phyloP scores from a whole-genome alignment of 2,329 filamentous ascomycete genomes.

The Sporothrix protearum region DNA sequence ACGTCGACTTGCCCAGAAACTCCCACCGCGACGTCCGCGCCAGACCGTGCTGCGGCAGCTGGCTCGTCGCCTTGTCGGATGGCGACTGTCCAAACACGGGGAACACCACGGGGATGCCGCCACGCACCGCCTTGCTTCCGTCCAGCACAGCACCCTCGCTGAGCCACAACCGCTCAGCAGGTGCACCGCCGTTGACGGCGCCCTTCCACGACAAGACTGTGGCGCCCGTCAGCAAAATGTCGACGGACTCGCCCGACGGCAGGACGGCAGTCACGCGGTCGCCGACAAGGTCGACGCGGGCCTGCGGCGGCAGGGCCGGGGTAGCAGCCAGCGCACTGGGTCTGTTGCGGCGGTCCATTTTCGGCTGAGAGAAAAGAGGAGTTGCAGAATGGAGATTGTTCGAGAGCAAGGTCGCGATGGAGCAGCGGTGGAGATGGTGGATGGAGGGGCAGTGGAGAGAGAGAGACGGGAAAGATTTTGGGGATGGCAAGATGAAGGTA shows the following conservation, averaged over 20 bases:
- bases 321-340: constrained; percentile 72
- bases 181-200: constrained; percentile 43
- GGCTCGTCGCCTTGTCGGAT: constrained; percentile 69
- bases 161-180: constrained; percentile 77
- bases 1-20: constrained; percentile 83
- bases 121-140: constrained; percentile 83
- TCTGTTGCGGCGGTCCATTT: constrained; percentile 76
- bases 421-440: neutral
- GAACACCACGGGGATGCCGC: constrained; percentile 89
- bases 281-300: constrained; percentile 71
- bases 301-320: constrained; percentile 67
- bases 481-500: no score
- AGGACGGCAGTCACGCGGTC: constrained; percentile 73
- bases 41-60: constrained; percentile 90
- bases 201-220: constrained; percentile 94
- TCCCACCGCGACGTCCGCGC: constrained; percentile 89
- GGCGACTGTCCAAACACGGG: constrained; percentile 83
- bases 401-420: neutral
- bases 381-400: neutral
- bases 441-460: neutral
- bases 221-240: constrained; percentile 84
- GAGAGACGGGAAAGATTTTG: neutral
- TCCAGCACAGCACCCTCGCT: constrained; percentile 78
- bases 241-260: constrained; percentile 80
- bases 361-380: neutral